Evolutionary conservation across 176 grass and related monocot species (phyloP).

Genomic region (Phoenix roebelenii): DNA sequence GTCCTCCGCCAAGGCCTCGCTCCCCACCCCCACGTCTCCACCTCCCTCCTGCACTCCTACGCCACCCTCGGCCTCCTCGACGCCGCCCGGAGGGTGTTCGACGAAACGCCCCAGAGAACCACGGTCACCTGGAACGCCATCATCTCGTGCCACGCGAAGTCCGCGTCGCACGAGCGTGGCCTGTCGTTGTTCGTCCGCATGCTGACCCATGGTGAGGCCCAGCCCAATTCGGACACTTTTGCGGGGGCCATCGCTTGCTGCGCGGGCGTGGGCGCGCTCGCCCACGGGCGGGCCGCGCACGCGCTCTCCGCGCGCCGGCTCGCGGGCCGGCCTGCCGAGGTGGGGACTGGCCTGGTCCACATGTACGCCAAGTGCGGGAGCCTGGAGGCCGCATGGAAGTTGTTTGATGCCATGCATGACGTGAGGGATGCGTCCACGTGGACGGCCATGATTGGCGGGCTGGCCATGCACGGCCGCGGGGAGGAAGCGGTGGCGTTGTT

Average conservation of each 20-base stretch:
- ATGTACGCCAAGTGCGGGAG: conserved; percentile 24
- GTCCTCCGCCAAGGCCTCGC: conserved; percentile 3
- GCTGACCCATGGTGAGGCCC: background rate
- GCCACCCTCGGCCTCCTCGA: background rate
- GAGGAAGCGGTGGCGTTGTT: conserved; percentile 12
- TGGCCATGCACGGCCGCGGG: conserved; percentile 11
- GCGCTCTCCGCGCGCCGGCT: background rate
- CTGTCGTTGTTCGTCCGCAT: conserved; percentile 1
- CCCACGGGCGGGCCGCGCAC: conserved; percentile 7
- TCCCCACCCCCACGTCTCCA: conserved; percentile 10
- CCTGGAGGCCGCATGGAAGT: background rate
- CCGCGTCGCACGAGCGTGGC: background rate
- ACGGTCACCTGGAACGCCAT: conserved; percentile 17
- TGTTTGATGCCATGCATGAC: conserved; percentile 7
- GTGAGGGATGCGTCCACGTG: conserved; percentile 11
- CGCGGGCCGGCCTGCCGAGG: background rate
- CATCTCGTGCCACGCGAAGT: conserved; percentile 10
- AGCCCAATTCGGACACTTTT: conserved; percentile 1
- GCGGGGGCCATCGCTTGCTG: conserved; percentile 3
- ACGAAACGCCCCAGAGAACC: conserved; percentile 16
- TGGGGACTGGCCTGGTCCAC: conserved; percentile 10
- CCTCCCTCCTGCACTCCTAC: conserved; percentile 21
- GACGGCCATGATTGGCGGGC: conserved; percentile 21
- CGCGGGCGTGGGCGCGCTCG: conserved; percentile 6
- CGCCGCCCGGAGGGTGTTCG: background rate